phyloP scores from a whole-genome alignment of 257 asterid genomes.

The Rubia yunnanensis region DNA sequence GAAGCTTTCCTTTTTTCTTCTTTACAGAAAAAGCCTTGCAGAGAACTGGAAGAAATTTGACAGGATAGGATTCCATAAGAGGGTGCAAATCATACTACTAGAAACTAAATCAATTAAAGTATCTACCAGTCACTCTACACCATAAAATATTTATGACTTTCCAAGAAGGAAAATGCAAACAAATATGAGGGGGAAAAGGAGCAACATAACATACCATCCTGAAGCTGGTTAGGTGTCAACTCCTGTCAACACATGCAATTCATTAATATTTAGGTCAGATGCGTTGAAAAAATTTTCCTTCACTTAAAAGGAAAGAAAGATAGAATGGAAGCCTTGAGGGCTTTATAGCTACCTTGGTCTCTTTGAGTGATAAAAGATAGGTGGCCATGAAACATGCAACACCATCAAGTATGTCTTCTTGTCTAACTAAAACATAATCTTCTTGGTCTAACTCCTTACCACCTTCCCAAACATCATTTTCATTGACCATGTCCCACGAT shows the following conservation, averaged over 20 bases:
- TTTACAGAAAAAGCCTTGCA: conserved; percentile 85
- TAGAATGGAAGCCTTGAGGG: not conserved
- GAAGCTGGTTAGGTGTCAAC: conserved; percentile 90
- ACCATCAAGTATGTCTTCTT: conserved; percentile 96
- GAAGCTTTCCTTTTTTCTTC: conserved; percentile 83
- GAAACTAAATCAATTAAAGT: not conserved
- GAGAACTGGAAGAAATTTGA: conserved; percentile 56
- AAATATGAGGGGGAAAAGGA: not conserved
- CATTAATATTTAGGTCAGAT: not conserved
- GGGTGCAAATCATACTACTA: not conserved
- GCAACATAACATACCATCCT: conserved; percentile 56
- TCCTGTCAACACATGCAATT: conserved; percentile 44
- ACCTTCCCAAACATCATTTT: conserved; percentile 87
- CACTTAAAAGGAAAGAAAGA: not conserved
- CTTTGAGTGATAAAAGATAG: conserved; percentile 73
- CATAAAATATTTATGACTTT: not conserved
- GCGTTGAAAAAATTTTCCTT: not conserved
- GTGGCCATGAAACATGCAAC: conserved; percentile 99
- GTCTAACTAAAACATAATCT: conserved; percentile 85
- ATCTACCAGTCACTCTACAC: no score
- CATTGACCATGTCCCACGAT: conserved; percentile 91
- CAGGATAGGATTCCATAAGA: conserved; percentile 4
- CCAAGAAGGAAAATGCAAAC: not conserved
- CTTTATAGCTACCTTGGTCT: conserved; percentile 59
- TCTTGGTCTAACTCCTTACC: conserved; percentile 58